Base-by-base conservation (phyloP, 2,329 filamentous ascomycete species). In the Xylaria sp. region DNA sequence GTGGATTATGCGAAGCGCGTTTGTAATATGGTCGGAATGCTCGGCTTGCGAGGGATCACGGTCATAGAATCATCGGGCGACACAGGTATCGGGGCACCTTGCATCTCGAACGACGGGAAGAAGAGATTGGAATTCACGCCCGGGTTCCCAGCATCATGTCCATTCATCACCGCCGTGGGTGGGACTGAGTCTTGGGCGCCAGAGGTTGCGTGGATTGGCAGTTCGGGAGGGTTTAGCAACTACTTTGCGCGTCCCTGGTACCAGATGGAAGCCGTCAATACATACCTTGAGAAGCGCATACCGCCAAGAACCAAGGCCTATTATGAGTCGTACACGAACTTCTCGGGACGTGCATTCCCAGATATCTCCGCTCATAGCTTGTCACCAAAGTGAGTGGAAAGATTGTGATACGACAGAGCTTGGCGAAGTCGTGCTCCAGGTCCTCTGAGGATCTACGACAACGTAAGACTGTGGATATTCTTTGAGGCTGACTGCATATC, bases 51-150 rank as follows among this genome's bases (percentile, higher is more conserved):
- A 51, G 87, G 87, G 13, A 80, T 85, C 10, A 82, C 82, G 1
- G 77, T 89, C 27, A 75, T 89, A 41, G 83, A 87, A 71, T 79
- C 81, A 8, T 83, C 81, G 2, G 87, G 87, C 6, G 86, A 89
- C 69, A 72, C 74, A 29, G 87, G 87, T 33, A 81, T 87, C 11
- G 85, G 84, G 3, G 60, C 63, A 3, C 35, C 43, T 3, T 65
- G 60, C 29, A 27, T 59, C 41, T 59, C 58, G 11, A 67, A 69
- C 21, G 61, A 63, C 31, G 66, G 70, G 7, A 64, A 54, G 13
- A 64, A 67, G 60, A 46, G 37, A 29, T 10, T 53, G 5, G 53
- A 63, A 31, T 64, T 62, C 51, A 66, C 56, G 2, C 60, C 64
- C 9, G 48, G 58, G 15, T 66, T 66, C 23, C 63, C 60, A 8